phyloP scores from a whole-genome alignment of 441 rosid genomes.

The Populus hybrid region DNA sequence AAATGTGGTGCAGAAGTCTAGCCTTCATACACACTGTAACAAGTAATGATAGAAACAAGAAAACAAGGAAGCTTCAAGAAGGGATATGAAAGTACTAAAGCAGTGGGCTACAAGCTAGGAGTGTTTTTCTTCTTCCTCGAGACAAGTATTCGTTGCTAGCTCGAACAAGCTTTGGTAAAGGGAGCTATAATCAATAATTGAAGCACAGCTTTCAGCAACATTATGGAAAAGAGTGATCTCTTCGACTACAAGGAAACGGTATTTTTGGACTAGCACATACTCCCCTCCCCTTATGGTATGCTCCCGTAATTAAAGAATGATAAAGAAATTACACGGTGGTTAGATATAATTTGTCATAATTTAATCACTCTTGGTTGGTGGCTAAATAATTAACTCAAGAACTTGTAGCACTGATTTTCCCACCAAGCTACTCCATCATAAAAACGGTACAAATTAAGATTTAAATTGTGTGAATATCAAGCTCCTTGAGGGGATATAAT shows the following conservation, averaged over 20 bases:
- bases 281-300: neutral
- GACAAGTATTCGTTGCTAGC: neutral
- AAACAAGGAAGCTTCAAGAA: neutral
- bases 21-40: neutral
- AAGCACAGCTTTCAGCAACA: no score
- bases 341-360: neutral
- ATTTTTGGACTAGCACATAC: neutral
- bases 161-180: neutral
- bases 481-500: neutral
- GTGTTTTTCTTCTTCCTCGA: neutral
- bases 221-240: neutral
- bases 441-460: neutral
- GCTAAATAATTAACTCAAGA: neutral
- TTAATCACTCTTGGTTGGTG: constrained; percentile 5
- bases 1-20: neutral
- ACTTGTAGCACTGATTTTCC: neutral
- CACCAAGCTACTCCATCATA: neutral
- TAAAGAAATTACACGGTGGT: neutral
- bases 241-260: constrained; percentile 2
- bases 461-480: neutral
- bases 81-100: neutral
- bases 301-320: neutral
- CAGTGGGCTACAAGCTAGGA: neutral
- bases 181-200: neutral
- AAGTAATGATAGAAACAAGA: neutral